phyloP scores from a whole-genome alignment of 495 filamentous ascomycete genomes.

The Penicillium desertorum region DNA sequence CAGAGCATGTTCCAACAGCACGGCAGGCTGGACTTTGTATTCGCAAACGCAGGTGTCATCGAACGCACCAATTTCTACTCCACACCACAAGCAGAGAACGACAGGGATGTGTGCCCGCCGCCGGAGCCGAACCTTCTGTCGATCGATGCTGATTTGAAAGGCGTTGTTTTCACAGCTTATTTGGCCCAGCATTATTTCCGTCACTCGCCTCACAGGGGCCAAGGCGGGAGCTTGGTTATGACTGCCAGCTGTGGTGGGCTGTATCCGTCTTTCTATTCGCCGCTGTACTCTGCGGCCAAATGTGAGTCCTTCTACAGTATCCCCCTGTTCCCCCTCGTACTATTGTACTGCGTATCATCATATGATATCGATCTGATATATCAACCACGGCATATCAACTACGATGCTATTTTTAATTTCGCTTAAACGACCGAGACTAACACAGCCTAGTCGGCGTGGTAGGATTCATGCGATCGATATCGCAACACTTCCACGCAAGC shows the following conservation, averaged over 20 bases:
- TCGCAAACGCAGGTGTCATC: conserved; percentile 25
- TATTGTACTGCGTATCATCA: neutral
- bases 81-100: conserved; percentile 4
- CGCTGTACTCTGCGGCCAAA: conserved; percentile 25
- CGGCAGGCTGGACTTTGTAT: conserved; percentile 21
- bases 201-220: conserved; percentile 14
- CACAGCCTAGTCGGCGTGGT: conserved; percentile 17
- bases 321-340: neutral
- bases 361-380: conserved; percentile 1
- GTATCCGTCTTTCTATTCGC: conserved; percentile 20
- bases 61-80: conserved; percentile 24
- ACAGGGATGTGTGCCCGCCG: conserved; percentile 8
- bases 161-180: conserved; percentile 22
- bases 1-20: conserved; percentile 8
- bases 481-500: conserved; percentile 10
- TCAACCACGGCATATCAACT: neutral
- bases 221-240: conserved; percentile 19
- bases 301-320: conserved; percentile 8
- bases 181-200: conserved; percentile 31
- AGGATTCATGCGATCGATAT: conserved; percentile 27
- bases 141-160: conserved; percentile 23
- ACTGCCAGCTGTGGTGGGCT: conserved; percentile 26
- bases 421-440: neutral
- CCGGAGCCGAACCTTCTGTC: conserved; percentile 21
- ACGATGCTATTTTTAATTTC: neutral